A percentile compares a stretch with the other conserved stretches of the same genome.
Conservation (phyloP, 2,329 filamentous ascomycete species). For the Penicillium sp. region DNA sequence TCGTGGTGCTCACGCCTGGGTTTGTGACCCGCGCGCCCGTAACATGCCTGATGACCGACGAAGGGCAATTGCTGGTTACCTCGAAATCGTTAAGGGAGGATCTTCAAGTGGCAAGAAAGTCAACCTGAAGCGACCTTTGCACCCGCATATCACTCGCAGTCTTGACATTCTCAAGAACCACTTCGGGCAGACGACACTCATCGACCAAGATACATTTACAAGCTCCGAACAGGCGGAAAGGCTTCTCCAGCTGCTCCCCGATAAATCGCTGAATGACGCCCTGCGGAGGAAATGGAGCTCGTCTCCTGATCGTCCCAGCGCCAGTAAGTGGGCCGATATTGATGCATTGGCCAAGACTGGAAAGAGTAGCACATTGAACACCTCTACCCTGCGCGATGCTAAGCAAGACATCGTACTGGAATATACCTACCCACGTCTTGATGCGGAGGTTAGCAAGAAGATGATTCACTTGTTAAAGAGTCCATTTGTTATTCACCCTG, state of each 20-base stretch:
- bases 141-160: slow-evolving; percentile 85
- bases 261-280: slow-evolving; percentile 72
- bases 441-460: slow-evolving; percentile 97
- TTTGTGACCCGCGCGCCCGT: slow-evolving; percentile 86
- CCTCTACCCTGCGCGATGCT: slow-evolving; percentile 73
- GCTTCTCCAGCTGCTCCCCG: slow-evolving; percentile 80
- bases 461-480: slow-evolving; percentile 97
- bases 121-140: slow-evolving; percentile 78
- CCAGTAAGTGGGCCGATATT: slow-evolving; percentile 91
- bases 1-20: slow-evolving; percentile 96
- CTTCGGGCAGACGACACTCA: slow-evolving; percentile 80
- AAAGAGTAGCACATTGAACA: slow-evolving; percentile 69
- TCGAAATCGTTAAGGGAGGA: slow-evolving; percentile 86
- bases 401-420: slow-evolving; percentile 96
- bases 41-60: slow-evolving; percentile 82
- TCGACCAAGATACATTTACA: slow-evolving; percentile 82
- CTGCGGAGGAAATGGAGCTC: slow-evolving; percentile 90
- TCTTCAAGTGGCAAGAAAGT: slow-evolving; percentile 83
- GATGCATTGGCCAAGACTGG: slow-evolving; percentile 78
- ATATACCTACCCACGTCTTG: slow-evolving; percentile 95
- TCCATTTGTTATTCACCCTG: slow-evolving; percentile 93
- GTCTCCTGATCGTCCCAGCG: slow-evolving; percentile 71
- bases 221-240: slow-evolving; percentile 68
- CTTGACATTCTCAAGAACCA: slow-evolving; percentile 79
- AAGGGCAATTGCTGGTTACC: slow-evolving; percentile 80